These are phyloP conservation scores for Xenosphaeropsis pyriputrescens DNA, from an alignment of 2,329 filamentous ascomycete species.

Conservation along the genomic window DNA sequence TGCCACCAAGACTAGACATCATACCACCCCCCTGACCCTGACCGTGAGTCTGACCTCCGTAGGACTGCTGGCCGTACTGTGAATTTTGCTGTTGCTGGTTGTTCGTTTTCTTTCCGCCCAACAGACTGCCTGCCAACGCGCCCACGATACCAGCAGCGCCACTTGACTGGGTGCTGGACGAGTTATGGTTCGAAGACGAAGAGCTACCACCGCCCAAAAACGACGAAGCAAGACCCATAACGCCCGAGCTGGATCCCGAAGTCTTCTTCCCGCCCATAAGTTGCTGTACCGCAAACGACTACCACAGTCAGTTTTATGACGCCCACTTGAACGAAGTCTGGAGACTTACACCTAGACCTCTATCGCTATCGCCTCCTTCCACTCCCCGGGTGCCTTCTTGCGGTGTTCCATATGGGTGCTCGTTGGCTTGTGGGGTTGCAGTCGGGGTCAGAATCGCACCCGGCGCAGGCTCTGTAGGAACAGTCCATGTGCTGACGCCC, in stretches of 20 bases:
- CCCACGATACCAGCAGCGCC: constrained; percentile 19
- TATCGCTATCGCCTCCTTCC: constrained; percentile 39
- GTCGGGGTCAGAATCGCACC: constrained; percentile 45
- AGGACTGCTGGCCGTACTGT: constrained; percentile 27
- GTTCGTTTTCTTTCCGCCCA: constrained; percentile 29
- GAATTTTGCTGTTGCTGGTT: constrained; percentile 24
- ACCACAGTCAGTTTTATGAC: neutral
- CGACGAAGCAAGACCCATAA: constrained; percentile 9
- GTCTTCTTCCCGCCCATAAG: constrained; percentile 19
- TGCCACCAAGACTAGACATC: constrained; percentile 15
- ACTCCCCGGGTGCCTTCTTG: constrained; percentile 27
- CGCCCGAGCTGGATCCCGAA: constrained; percentile 7
- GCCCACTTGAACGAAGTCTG: neutral
- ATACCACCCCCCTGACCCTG: constrained; percentile 6
- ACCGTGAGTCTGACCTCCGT: constrained; percentile 10
- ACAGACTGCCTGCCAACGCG: constrained; percentile 36
- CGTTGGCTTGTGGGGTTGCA: constrained; percentile 26
- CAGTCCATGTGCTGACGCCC: constrained; percentile 61
- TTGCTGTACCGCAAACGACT: constrained; percentile 18
- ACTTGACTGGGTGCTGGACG: constrained; percentile 13
- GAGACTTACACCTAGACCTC: constrained; percentile 48
- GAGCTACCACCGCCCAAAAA: constrained; percentile 8
- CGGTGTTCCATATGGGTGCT: constrained; percentile 49
- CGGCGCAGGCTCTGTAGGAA: constrained; percentile 43
- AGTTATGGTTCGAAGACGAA: constrained; percentile 8